phyloP scores from a whole-genome alignment of 2,329 filamentous ascomycete species.

The Alternaria tenuissima region DNA sequence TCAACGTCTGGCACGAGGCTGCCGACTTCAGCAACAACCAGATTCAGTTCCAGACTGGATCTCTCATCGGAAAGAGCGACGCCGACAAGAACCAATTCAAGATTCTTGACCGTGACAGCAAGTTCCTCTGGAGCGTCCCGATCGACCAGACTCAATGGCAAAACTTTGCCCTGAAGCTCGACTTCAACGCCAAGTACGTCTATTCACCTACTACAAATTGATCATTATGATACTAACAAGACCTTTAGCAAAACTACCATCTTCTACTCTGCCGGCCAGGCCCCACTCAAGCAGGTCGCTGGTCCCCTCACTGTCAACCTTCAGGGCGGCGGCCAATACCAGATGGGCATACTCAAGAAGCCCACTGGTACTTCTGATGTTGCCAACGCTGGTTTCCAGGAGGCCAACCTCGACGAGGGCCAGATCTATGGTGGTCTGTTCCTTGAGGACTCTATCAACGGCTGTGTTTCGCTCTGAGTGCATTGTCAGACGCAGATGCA shows the following conservation, averaged over 20 bases:
- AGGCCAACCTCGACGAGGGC: slow-evolving; percentile 47
- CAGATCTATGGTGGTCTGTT: slow-evolving; percentile 52
- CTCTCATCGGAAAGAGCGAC: slow-evolving; percentile 56
- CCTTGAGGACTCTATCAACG: slow-evolving; percentile 47
- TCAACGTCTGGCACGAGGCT: slow-evolving; percentile 54
- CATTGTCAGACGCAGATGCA: not conserved
- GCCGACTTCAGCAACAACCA: slow-evolving; percentile 54
- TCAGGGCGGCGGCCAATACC: slow-evolving; percentile 67
- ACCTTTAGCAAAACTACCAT: slow-evolving; percentile 61
- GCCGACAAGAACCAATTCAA: slow-evolving; percentile 56
- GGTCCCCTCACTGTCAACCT: slow-evolving; percentile 60
- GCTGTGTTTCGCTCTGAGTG: slow-evolving; percentile 43
- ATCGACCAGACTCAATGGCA: slow-evolving; percentile 64
- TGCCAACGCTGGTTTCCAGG: slow-evolving; percentile 49
- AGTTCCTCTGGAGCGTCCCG: slow-evolving; percentile 58
- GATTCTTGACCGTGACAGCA: slow-evolving; percentile 46
- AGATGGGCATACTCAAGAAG: slow-evolving; percentile 71
- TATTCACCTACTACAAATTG: accelerated
- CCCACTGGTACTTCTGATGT: slow-evolving; percentile 56
- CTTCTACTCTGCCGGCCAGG: slow-evolving; percentile 63
- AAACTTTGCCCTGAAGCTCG: slow-evolving; percentile 68
- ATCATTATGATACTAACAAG: not conserved
- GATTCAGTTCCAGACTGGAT: slow-evolving; percentile 63
- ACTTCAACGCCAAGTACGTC: slow-evolving; percentile 64
- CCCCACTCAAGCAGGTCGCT: slow-evolving; percentile 59